Evolutionary conservation across 352 stramenopile genomes (phyloP), one percentile per base, ranked within the genome.

Genomic region (Pythium periplocum): DNA sequence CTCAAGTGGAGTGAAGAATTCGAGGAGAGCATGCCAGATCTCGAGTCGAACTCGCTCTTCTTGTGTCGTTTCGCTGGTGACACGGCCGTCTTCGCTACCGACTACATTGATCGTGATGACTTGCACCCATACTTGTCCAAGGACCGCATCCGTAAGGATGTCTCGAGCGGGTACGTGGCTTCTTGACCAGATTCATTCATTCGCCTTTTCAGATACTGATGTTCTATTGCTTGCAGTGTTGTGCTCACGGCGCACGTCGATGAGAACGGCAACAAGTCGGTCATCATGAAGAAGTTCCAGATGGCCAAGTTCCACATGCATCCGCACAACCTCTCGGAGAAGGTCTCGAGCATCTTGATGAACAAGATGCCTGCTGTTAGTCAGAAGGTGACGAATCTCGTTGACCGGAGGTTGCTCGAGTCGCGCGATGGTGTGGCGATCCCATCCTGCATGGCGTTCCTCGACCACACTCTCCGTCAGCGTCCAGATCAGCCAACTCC

Each of bases 221-320:
- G 11, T 26, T 43, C 26, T 17, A n/a, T 50, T 41, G 17, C 33
- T 42, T 53, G 4, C 40, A 73, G 77, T 37, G 79, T 88, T 42
- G 79, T 90, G 61, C 59, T 90, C 10, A 80, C 75, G 1, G 68
- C 73, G 7, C 73, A 90, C 51, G 68, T 72, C 1, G 77, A 87
- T 65, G 68, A 58, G 3, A 55, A 83, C 11, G 79, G 79, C 50
- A 85, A 79, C 47, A 77, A 80, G 48, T 88, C 53, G 17, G 77
- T 90, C 11, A 73, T 90, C 53, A 88, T 90, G 76, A 90, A 90
- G 55, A 76, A 78, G 9, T 90, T 83, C 37, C 51, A 87, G 51
- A 83, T 90, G 76, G 75, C 76, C 35, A 90, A 87, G 62, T 87
- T 78, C 57, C 79, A 90, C 73, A 83, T 90, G 76, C 85, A 79